Base-by-base conservation (phyloP, 2,329 filamentous ascomycete species). In the Paecilomyces niveus region DNA sequence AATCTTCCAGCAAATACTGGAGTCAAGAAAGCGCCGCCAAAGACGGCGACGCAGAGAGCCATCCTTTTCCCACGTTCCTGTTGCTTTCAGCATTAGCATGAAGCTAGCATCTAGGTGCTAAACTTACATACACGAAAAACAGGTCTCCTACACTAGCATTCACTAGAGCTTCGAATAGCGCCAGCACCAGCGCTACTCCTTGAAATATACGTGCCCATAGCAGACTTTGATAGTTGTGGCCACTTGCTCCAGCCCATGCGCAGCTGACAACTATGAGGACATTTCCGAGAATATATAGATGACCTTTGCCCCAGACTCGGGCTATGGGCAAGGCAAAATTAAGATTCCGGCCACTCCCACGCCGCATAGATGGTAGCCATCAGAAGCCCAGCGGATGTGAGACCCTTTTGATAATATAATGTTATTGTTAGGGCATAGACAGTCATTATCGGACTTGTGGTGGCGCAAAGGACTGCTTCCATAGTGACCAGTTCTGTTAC, bases 1-100 rank as follows among this genome's bases (percentile, higher is more conserved):
- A 66, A 96, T 92, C 74, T 91, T 92, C 92, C 92, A 1, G 92
- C 92, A 24, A 96, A 76, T n/a, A 97, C 90, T 0, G 93, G 93
- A 0, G 93, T 96, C 64, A 89, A 81, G 69, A 89, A 89, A 1
- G 86, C 84, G 15, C 86, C 86, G 2, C 87, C 87, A 63, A 89
- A 90, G 2, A 90, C 76, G n/a, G 84, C 81, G 31, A 89, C 79
- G 67, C 89, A 82, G 57, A 96, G 80, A 0, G 93, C 93, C 93
- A 97, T 97, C 58, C 92, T 85, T 65, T 88, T 84, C 32, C 92
- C 92, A 56, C 90, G 83, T 79, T 90, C 81, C 80, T 89, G 35
- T 54, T 56, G 15, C 53, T 52, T 53, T 31, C 24, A 51, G 35
- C 4, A 57, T 33, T 26, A 53, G 9, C 22, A 26, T 57, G 11